These are phyloP conservation scores for Streptanthus diversifolius DNA, from an alignment of 345 rosid genomes.

Conservation along the genomic window DNA sequence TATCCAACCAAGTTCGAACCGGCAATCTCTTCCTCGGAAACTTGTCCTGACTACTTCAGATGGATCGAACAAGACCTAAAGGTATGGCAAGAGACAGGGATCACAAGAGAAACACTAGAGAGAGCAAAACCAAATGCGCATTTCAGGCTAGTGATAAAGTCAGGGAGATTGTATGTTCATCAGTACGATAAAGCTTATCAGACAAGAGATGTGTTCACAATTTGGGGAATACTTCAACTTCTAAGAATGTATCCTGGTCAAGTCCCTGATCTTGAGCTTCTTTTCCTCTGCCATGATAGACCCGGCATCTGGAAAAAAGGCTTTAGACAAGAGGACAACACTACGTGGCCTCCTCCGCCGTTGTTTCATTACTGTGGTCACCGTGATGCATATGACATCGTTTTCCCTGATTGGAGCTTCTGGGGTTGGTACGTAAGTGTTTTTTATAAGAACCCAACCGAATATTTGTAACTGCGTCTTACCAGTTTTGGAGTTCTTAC, in stretches of 20 bases:
- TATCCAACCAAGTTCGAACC: conserved; percentile 23
- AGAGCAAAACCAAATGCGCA: conserved; percentile 38
- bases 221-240: conserved; percentile 77
- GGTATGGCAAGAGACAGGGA: conserved; percentile 52
- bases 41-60: conserved; percentile 64
- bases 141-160: conserved; percentile 46
- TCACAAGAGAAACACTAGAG: conserved; percentile 51
- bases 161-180: conserved; percentile 51
- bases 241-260: conserved; percentile 60
- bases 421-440: conserved; percentile 54
- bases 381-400: conserved; percentile 42
- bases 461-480: not conserved
- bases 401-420: conserved; percentile 74
- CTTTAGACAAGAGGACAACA: conserved; percentile 21
- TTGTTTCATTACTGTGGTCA: conserved; percentile 62
- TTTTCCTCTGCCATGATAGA: conserved; percentile 48
- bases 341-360: conserved; percentile 46
- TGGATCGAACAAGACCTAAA: conserved; percentile 60
- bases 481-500: not conserved
- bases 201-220: conserved; percentile 58
- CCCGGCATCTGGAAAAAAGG: conserved; percentile 36
- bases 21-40: not conserved
- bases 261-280: conserved; percentile 61
- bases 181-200: conserved; percentile 40
- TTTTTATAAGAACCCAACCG: not conserved